These are phyloP conservation scores for Apiotrichum brassicae DNA, from an alignment of 1,284 basidiomycete genomes.

Conservation along the genomic window DNA sequence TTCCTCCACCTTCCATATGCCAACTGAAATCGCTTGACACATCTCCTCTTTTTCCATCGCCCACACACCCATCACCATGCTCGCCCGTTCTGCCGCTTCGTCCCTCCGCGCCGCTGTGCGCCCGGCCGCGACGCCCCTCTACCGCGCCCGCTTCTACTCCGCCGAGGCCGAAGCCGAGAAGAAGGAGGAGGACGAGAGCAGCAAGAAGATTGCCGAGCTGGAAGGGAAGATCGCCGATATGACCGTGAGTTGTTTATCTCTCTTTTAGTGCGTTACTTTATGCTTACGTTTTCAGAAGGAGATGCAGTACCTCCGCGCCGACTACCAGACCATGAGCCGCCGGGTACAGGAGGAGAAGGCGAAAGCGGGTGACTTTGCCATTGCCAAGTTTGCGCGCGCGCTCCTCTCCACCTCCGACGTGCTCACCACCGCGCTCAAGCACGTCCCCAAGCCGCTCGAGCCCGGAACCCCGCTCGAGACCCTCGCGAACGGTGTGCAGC, in stretches of 20 bases:
- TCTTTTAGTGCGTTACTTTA: not conserved
- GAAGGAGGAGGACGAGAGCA: slow-evolving; percentile 9
- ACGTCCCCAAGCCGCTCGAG: slow-evolving; percentile 58
- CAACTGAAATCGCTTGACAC: not conserved
- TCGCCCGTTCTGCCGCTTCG: slow-evolving; percentile 14
- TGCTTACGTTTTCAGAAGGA: slow-evolving; percentile 55
- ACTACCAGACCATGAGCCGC: slow-evolving; percentile 90
- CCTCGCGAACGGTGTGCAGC: slow-evolving; percentile 77
- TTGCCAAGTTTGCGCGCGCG: slow-evolving; percentile 81
- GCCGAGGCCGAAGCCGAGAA: slow-evolving; percentile 8
- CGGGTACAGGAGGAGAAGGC: slow-evolving; percentile 85
- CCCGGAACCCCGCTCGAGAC: slow-evolving; percentile 57
- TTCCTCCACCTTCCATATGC: not conserved
- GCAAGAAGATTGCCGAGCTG: slow-evolving; percentile 21
- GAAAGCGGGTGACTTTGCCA: slow-evolving; percentile 87
- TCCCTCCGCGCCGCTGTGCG: slow-evolving; percentile 17
- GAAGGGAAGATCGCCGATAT: slow-evolving; percentile 19
- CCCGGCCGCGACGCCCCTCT: slow-evolving; percentile 1
- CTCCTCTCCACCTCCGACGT: slow-evolving; percentile 90
- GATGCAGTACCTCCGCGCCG: slow-evolving; percentile 81
- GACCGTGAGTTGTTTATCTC: slow-evolving; percentile 6
- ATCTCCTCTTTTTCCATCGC: not conserved
- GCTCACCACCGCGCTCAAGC: slow-evolving; percentile 73
- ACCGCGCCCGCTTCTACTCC: slow-evolving; percentile 11
- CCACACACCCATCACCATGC: slow-evolving; percentile 5